These are phyloP conservation scores for Ceratocystis alfenasii DNA, from an alignment of 2,329 filamentous ascomycete genomes.

Conservation along the genomic window DNA sequence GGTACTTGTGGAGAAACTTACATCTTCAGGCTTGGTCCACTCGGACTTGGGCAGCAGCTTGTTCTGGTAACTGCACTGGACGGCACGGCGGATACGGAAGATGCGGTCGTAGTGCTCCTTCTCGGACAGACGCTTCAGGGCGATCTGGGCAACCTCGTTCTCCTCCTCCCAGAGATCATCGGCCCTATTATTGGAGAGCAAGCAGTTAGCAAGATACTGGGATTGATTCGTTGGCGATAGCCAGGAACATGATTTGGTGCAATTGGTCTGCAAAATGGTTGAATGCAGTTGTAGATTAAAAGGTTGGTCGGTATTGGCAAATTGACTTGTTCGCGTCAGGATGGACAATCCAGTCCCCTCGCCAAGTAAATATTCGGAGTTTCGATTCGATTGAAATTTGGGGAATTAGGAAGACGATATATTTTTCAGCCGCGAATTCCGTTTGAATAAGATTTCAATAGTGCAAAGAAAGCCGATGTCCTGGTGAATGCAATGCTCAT, in stretches of 20 bases:
- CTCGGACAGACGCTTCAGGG: slow-evolving; percentile 77
- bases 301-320: neutral
- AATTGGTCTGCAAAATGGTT: neutral
- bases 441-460: too few relatives aligned
- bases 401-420: too few relatives aligned
- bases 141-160: slow-evolving; percentile 71
- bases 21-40: slow-evolving; percentile 48
- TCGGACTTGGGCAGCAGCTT: slow-evolving; percentile 51
- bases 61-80: slow-evolving; percentile 59
- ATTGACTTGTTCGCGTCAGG: neutral
- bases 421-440: too few relatives aligned
- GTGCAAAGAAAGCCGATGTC: too few relatives aligned
- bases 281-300: neutral
- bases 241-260: neutral
- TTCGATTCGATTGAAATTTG: too few relatives aligned
- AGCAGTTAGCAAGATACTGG: slow-evolving; percentile 12
- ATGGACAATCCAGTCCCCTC: neutral
- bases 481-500: neutral
- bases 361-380: too few relatives aligned
- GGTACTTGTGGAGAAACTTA: slow-evolving; percentile 26
- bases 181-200: slow-evolving; percentile 44
- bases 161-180: slow-evolving; percentile 95
- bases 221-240: neutral
- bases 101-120: slow-evolving; percentile 94
- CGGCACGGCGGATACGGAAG: slow-evolving; percentile 89